A percentile compares a stretch with the other conserved stretches of the same genome.
Evolutionary conservation across 495 filamentous ascomycete species (phyloP).

Genomic region (Lepraria neglecta): DNA sequence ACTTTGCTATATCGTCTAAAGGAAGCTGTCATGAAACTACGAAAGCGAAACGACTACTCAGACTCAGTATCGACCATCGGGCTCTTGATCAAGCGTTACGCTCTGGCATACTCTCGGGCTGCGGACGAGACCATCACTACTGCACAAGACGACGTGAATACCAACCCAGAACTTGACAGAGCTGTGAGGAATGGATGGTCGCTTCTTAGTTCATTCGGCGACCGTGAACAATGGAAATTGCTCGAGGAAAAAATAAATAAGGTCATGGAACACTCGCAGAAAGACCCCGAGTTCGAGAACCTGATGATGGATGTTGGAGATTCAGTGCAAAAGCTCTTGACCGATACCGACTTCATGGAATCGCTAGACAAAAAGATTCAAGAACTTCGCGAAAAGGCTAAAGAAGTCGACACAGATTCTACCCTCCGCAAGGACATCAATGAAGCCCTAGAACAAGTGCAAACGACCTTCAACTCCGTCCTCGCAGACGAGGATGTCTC

Average conservation of each 20-base stretch:
- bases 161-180: slow-evolving; percentile 66
- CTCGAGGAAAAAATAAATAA: slow-evolving; percentile 59
- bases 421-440: slow-evolving; percentile 67
- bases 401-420: slow-evolving; percentile 55
- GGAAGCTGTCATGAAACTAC: slow-evolving; percentile 64
- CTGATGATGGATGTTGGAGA: slow-evolving; percentile 64
- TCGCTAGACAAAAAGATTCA: slow-evolving; percentile 62
- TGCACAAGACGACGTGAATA: slow-evolving; percentile 60
- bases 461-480: slow-evolving; percentile 60
- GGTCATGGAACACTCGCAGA: slow-evolving; percentile 66
- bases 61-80: slow-evolving; percentile 77
- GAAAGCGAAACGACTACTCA: slow-evolving; percentile 71
- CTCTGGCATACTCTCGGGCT: slow-evolving; percentile 65
- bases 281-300: slow-evolving; percentile 76
- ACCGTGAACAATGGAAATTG: slow-evolving; percentile 64
- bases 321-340: slow-evolving; percentile 74
- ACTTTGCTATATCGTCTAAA: slow-evolving; percentile 70
- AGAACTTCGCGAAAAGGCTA: slow-evolving; percentile 62
- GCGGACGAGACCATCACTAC: slow-evolving; percentile 55
- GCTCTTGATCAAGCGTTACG: slow-evolving; percentile 71
- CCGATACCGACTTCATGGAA: slow-evolving; percentile 76
- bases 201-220: slow-evolving; percentile 72
- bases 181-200: slow-evolving; percentile 73
- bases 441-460: slow-evolving; percentile 60
- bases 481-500: slow-evolving; percentile 62